Conservation (phyloP, 2,329 filamentous ascomycete genomes). For the Xylariomycetidae sp. region DNA sequence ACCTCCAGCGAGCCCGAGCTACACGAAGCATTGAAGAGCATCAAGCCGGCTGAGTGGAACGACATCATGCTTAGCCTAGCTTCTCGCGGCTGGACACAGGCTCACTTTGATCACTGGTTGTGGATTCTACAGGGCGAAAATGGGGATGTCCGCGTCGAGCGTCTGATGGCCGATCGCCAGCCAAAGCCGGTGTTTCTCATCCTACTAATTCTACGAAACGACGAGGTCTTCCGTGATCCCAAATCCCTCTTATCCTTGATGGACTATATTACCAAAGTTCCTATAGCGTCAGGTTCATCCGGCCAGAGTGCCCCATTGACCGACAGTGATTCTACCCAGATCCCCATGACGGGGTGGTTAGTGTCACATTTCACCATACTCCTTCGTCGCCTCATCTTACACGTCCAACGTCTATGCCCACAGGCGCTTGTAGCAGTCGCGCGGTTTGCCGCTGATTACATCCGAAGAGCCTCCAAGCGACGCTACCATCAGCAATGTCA, state of each 20-base stretch:
- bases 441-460: constrained; percentile 23
- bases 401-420: constrained; percentile 22
- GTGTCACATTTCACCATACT: constrained; percentile 17
- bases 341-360: no score
- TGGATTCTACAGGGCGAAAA: constrained; percentile 33
- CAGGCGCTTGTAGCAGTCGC: constrained; percentile 24
- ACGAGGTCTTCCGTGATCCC: constrained; percentile 26
- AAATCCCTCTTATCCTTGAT: constrained; percentile 28
- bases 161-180: constrained; percentile 27
- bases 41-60: constrained; percentile 23
- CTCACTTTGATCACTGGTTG: constrained; percentile 33
- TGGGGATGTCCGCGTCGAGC: constrained; percentile 29
- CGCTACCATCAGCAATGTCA: constrained; percentile 25
- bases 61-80: constrained; percentile 24
- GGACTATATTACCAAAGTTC: not conserved
- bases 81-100: constrained; percentile 26
- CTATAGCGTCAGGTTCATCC: not conserved
- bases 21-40: constrained; percentile 6
- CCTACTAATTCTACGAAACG: constrained; percentile 28
- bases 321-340: no score
- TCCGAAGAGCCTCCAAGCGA: constrained; percentile 14
- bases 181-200: constrained; percentile 36
- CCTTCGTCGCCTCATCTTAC: constrained; percentile 19
- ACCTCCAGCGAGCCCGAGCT: constrained; percentile 13
- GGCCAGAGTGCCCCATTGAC: not conserved